phyloP scores from a whole-genome alignment of 306 rosid genomes.

The Coriaria nepalensis region DNA sequence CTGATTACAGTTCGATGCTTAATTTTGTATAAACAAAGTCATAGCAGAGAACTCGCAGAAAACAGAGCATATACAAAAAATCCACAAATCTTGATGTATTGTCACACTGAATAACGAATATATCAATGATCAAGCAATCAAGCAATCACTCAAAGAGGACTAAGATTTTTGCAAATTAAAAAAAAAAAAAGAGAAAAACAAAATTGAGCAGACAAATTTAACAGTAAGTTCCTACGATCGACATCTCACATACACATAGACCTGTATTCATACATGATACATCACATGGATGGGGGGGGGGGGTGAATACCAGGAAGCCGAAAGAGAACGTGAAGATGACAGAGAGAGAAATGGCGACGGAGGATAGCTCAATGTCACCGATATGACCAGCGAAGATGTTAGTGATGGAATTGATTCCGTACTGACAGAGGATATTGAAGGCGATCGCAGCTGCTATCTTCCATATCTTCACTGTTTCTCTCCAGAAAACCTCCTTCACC shows the following conservation, averaged over 20 bases:
- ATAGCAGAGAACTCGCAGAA: no score
- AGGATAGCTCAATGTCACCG: slow-evolving; percentile 19
- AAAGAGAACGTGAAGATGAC: slow-evolving; percentile 9
- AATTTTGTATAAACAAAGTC: no score
- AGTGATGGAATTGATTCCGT: slow-evolving; percentile 6
- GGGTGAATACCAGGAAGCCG: slow-evolving; percentile 8
- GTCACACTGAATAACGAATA: no score
- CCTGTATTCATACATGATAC: not conserved
- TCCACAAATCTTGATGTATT: no score
- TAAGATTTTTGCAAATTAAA: no score
- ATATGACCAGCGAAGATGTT: slow-evolving; percentile 12
- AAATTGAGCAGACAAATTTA: no score
- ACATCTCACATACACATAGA: not conserved
- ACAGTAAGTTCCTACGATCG: no score
- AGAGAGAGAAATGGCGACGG: slow-evolving; percentile 8
- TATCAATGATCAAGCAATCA: no score
- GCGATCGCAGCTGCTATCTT: slow-evolving; percentile 17
- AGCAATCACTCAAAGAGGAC: no score
- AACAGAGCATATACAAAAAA: no score
- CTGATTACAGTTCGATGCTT: no score
- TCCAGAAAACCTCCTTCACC: slow-evolving; percentile 12
- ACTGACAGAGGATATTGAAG: slow-evolving; percentile 12
- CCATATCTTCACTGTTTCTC: slow-evolving; percentile 23
- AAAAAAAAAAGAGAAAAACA: no score
- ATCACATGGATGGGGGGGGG: not conserved